Percentiles rank a stretch among this genome's conserved stretches.
Conservation (phyloP, 345 rosid species). For the Excoecaria agallocha region DNA sequence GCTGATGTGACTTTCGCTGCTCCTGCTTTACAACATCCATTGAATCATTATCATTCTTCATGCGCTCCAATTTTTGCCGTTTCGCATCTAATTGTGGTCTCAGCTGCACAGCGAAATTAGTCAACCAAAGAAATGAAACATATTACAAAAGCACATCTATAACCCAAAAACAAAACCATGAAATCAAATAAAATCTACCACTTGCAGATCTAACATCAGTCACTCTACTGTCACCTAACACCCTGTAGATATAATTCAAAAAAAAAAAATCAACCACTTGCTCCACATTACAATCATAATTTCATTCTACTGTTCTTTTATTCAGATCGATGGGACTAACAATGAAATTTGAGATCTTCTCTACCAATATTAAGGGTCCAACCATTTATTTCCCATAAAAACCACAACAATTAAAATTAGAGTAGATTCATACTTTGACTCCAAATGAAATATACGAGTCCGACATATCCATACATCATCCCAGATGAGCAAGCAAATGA, state of each 20-base stretch:
- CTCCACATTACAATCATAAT: neutral
- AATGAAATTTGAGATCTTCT: neutral
- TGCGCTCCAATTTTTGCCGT: conserved; percentile 31
- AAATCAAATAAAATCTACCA: neutral
- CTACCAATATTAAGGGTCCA: neutral
- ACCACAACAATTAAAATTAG: neutral
- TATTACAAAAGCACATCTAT: neutral
- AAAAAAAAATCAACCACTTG: neutral
- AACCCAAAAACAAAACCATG: neutral
- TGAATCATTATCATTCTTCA: neutral
- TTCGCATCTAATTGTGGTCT: conserved; percentile 46
- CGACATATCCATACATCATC: neutral
- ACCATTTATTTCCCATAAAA: neutral
- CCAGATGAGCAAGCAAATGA: neutral
- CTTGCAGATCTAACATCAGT: no score
- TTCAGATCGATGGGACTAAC: neutral
- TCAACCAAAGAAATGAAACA: neutral
- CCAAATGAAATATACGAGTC: neutral
- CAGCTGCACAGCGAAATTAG: conserved; percentile 37
- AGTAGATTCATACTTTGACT: neutral
- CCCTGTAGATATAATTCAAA: neutral
- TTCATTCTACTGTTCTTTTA: neutral
- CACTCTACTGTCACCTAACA: neutral
- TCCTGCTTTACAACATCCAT: neutral
- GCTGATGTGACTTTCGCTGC: neutral